Evolutionary conservation across 495 filamentous ascomycete species (phyloP).

Genomic region (Penicillium soppii): DNA sequence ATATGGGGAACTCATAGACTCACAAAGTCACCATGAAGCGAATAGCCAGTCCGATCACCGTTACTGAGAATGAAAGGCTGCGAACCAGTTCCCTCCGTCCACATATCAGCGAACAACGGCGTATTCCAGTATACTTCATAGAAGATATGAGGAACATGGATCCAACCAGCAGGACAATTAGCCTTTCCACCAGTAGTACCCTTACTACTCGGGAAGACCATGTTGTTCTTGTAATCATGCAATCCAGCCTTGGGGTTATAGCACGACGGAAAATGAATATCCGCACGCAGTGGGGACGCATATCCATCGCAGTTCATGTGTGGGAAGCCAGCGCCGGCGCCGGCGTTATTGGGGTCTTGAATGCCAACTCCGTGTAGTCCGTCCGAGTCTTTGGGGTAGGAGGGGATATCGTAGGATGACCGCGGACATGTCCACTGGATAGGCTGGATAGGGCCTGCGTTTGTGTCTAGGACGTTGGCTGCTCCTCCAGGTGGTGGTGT

Average conservation of each 20-base stretch:
- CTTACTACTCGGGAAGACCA: conserved; percentile 11
- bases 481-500: conserved; percentile 9
- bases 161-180: conserved; percentile 14
- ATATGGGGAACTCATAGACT: background rate
- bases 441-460: conserved; percentile 11
- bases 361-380: conserved; percentile 16
- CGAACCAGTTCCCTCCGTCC: conserved; percentile 40
- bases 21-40: conserved; percentile 27
- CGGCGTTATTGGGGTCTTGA: conserved; percentile 12
- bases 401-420: conserved; percentile 9
- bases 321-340: conserved; percentile 40
- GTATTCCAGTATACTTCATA: conserved; percentile 69
- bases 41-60: conserved; percentile 29
- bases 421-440: conserved; percentile 19
- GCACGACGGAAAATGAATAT: conserved; percentile 56
- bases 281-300: conserved; percentile 49
- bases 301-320: conserved; percentile 56
- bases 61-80: conserved; percentile 44
- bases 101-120: conserved; percentile 44
- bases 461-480: conserved; percentile 5
- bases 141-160: conserved; percentile 62
- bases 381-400: conserved; percentile 9
- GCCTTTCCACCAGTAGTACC: conserved; percentile 9
- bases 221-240: conserved; percentile 14
- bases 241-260: conserved; percentile 21